Conservation (phyloP, 495 filamentous ascomycete species). For the Penicillium maclennaniae region DNA sequence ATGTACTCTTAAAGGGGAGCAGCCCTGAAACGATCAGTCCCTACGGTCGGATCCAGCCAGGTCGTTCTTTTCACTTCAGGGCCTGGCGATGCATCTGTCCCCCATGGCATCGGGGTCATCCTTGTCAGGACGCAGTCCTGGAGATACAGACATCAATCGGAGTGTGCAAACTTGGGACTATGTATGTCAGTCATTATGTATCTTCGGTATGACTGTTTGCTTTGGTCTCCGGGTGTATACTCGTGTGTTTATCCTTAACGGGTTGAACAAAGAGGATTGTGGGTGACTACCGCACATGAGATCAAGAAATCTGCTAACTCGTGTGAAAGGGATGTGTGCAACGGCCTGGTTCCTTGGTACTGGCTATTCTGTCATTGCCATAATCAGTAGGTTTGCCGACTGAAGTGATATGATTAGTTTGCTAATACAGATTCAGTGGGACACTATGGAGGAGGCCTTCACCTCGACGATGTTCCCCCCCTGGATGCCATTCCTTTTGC, state of each 20-base stretch:
- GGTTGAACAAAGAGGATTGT: constrained; percentile 29
- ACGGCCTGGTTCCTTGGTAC: constrained; percentile 20
- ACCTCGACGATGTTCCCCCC: constrained; percentile 15
- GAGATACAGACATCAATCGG: constrained; percentile 9
- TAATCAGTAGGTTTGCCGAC: constrained; percentile 19
- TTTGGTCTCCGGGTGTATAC: constrained; percentile 24
- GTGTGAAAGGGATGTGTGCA: constrained; percentile 2
- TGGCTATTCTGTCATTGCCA: constrained; percentile 24
- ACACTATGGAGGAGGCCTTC: constrained; percentile 25
- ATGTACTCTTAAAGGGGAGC: background rate
- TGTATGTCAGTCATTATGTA: constrained; percentile 27
- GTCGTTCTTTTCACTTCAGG: background rate
- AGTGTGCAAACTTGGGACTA: constrained; percentile 26
- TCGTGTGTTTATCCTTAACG: constrained; percentile 19
- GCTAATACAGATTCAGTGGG: constrained; percentile 19
- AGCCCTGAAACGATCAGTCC: background rate
- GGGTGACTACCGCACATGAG: background rate
- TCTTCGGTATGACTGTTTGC: constrained; percentile 23
- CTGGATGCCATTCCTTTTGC: constrained; percentile 17
- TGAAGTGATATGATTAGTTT: background rate
- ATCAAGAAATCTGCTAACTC: background rate
- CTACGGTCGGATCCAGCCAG: background rate
- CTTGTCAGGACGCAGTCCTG: background rate
- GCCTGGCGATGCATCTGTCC: background rate
- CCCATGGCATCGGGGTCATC: background rate